Evolutionary conservation across 129 eudicot genomes (phyloP), one percentile per base, ranked within the genome.

Genomic region (Escallonia rubra): DNA sequence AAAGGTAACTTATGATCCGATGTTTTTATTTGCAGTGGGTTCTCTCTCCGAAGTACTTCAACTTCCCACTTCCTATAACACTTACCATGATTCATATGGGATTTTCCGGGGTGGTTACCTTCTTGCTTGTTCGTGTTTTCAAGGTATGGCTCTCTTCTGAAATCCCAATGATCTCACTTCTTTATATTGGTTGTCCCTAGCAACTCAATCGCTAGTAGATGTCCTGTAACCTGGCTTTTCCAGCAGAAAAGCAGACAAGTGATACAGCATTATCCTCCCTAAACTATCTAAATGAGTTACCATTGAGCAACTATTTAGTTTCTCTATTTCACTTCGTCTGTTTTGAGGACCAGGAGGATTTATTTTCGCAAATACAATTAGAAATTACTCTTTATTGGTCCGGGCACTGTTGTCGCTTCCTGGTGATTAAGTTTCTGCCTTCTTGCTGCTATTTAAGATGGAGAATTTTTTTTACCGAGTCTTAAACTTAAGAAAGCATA

Each of bases 51-150:
- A 93, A 93, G 72, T 89, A 93, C 75, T 93, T 93, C 83, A 93
- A 84, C 74, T 93, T 93, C 68, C 90, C 99, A 10, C 78, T 93
- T 41, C 99, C 99, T 16, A 89, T 93, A 68, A 93, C 99, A 51
- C 96, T 93, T 59, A 93, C 99, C 41, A 93, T 89, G 99, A 89
- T 93, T 67, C 99, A 93, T 72, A 93, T 93, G 99, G 96, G 96
- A 45, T 93, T 93, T 77, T 93, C 99, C 45, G 96, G 96, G 67
- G 72, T 86, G 23, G 96, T 89, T 54, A 90, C 96, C 16, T 93
- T 93, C 80, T 69, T 86, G 75, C 88, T 93, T 68, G 79, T 93
- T 62, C 99, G 99, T 67, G 96, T 93, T 71, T 80, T 93, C 66
- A 93, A 93, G 99, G 99, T 93, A 82, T 57, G 50, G 38, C 48